These are phyloP conservation scores for Aspergillus viridinutans DNA, from an alignment of 2,329 filamentous ascomycete genomes.

Conservation along the genomic window DNA sequence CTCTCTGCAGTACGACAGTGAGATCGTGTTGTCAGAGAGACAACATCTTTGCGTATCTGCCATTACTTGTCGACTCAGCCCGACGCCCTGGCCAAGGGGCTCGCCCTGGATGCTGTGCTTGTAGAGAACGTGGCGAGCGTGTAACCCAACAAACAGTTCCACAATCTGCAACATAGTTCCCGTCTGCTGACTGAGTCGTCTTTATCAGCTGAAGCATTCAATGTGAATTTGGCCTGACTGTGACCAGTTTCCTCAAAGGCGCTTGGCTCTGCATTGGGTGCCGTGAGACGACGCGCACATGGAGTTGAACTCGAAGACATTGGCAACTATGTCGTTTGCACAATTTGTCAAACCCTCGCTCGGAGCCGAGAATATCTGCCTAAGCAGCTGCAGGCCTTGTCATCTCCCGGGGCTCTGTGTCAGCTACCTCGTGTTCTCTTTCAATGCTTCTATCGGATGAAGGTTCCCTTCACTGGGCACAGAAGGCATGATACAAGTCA, in stretches of 20 bases:
- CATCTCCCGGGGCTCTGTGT: not conserved
- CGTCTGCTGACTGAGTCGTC: not conserved
- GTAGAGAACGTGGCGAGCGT: not conserved
- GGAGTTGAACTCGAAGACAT: not conserved
- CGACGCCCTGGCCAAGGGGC: not conserved
- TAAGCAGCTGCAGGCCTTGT: not conserved
- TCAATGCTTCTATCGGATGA: not conserved
- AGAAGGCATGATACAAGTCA: not conserved
- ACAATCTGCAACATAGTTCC: not conserved
- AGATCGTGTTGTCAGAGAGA: no score
- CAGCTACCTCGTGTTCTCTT: not conserved
- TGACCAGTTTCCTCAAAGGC: not conserved
- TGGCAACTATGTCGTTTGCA: not conserved
- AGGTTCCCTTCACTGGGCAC: not conserved
- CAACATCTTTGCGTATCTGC: not conserved
- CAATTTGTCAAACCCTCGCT: no score
- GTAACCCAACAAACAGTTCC: not conserved
- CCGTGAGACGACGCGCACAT: not conserved
- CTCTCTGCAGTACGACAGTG: not conserved
- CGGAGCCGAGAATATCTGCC: not conserved
- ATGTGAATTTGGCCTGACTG: no score
- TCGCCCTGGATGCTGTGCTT: not conserved
- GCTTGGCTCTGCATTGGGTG: not conserved
- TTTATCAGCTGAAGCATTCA: no score
- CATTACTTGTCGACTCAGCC: not conserved